Evolutionary conservation across 192 early-diverging fungal genomes (phyloP), one percentile per base, ranked within the genome.

Genomic region (Jimgerdemannia lactiflua): DNA sequence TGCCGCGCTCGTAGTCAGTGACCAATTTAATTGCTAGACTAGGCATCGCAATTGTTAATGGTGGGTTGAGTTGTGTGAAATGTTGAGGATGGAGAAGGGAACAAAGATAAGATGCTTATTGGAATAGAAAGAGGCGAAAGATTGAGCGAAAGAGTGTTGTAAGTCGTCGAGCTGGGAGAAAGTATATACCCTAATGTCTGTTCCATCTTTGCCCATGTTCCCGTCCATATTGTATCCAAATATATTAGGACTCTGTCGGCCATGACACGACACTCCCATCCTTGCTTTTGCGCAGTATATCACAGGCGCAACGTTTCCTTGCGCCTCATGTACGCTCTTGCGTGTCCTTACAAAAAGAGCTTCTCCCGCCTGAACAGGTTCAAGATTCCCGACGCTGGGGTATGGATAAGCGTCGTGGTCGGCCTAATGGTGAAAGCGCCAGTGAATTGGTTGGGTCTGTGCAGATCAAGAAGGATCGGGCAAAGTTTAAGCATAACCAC

Each of bases 281-380:
- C 77, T 89, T n/a, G 74, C 83, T 67, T 76, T 84, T 64, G 83
- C 80, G 20, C 80, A 82, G 42, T 86, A 80, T 39, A 77, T 86
- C 44, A 83, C 82, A 2, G 85, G 86, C n/a, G 68, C 79, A 3
- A 82, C 0, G 70, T 83, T 40, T 80, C 80, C 42, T 87, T 84
- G 18, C 74, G 87, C 40, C 80, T 84, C 74, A 73, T 84, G 20
- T 89, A 83, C 69, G 84, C 87, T 20, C 78, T 89, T 69, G 85
- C 79, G 63, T 76, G 83, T 10, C 85, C 85, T 9, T 82, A 78
- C 65, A 81, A 78, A 9, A 73, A 72, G 49, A 59, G 49, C 6
- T 59, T 59, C 14, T 59, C 49, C 49, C 14, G 4, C 11, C 49
- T 44, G 72, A 17, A 54, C 49, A 54, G 11, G 49, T 54, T 54